Base-by-base conservation (phyloP, 352 stramenopile genomes). In the Phytophthora boehmeriae region DNA sequence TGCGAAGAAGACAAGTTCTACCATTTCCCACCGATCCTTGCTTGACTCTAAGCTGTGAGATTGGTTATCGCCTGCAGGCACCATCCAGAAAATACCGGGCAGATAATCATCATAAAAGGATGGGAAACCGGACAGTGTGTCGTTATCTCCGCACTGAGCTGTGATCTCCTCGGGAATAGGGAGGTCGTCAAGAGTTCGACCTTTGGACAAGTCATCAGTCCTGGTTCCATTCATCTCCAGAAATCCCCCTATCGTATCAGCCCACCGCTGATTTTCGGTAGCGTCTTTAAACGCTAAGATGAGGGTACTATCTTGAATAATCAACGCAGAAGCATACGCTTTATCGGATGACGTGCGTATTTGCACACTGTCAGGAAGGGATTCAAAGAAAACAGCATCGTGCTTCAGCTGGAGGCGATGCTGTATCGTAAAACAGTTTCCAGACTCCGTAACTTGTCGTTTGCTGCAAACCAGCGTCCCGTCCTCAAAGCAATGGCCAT, bases 71-170 rank as follows among this genome's bases (percentile, higher is more conserved):
- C 9, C 11, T 9, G 8, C 28, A 50, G 45, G 32, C 28, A 41
- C 27, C 46, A 75, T 54, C 76, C 76, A 86, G 28, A 86, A 86
- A 19, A 86, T 23, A 5, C 76, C 71, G 34, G 76, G 71, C 36
- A 86, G 56, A 20, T 69, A 60, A 36, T 86, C 76, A 46, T 83
- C 73, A 32, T 83, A 75, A 41, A 86, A 83, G 1, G 64, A 76
- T 42, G 62, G 57, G 60, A 83, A 80, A 16, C 66, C 58, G 11
- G 55, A 51, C 5, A 67, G 47, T 6, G 56, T 51, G 22, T 63
- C 47, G 0, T 51, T 42, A 36, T 59, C 30, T 47, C 25, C 57
- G 38, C 65, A 34, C 27, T 68, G 42, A 5, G 42, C 13, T 16
- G 41, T 47, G 20, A 80, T 56, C 11, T 77, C 68, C 11, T 61